phyloP scores from a whole-genome alignment of 1,284 basidiomycete species.

The Exsudoporus floridanus region DNA sequence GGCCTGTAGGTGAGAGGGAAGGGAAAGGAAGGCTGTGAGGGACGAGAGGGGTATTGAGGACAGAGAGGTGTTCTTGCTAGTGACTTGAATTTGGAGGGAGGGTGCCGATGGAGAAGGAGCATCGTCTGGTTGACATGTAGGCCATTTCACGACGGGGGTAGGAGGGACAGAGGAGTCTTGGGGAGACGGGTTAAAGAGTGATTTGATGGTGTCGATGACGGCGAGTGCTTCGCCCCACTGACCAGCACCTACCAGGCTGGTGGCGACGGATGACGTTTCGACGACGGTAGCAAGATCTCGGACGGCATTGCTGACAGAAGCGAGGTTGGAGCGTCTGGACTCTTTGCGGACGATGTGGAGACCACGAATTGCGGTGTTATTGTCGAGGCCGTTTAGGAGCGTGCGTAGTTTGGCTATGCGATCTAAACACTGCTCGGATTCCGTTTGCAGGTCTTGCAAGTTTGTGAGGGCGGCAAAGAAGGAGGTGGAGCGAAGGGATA shows the following conservation, averaged over 20 bases:
- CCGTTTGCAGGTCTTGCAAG: conserved; percentile 87
- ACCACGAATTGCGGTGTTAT: conserved; percentile 74
- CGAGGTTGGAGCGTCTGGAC: conserved; percentile 60
- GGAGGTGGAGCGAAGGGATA: conserved; percentile 84
- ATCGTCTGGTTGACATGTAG: conserved; percentile 15
- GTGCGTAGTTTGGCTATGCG: conserved; percentile 74
- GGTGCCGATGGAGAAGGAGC: conserved; percentile 29
- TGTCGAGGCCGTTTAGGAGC: conserved; percentile 77
- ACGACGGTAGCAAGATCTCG: conserved; percentile 69
- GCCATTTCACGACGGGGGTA: conserved; percentile 6
- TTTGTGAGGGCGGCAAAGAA: conserved; percentile 98
- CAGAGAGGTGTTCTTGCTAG: conserved; percentile 21
- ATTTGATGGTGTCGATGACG: conserved; percentile 72
- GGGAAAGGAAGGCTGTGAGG: conserved; percentile 64
- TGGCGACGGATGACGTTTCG: conserved; percentile 72
- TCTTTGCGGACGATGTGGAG: conserved; percentile 72
- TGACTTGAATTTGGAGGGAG: conserved; percentile 1
- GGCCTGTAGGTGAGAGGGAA: conserved; percentile 66
- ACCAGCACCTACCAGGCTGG: conserved; percentile 71
- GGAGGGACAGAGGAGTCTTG: neutral
- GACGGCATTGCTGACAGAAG: conserved; percentile 60
- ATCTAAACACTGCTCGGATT: conserved; percentile 80
- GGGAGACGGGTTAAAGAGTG: conserved; percentile 53
- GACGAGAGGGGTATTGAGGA: conserved; percentile 55
- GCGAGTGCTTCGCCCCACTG: conserved; percentile 84